Evolutionary conservation across 495 filamentous ascomycete species (phyloP).

Genomic region (Daldinia concentrica): DNA sequence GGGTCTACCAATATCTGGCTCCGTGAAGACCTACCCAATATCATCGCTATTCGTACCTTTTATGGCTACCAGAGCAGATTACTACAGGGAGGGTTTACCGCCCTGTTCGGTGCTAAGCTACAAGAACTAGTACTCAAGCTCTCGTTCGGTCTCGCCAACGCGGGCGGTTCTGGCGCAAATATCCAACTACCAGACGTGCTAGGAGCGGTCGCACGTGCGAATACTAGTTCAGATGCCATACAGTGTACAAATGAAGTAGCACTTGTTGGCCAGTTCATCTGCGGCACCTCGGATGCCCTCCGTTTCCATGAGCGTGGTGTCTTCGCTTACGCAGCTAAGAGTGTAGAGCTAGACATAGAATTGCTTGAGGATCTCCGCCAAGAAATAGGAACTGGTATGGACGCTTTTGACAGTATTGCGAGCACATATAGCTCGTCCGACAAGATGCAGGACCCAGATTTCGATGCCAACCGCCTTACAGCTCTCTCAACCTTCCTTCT

Average conservation of each 20-base stretch:
- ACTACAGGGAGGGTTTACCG: constrained; percentile 60
- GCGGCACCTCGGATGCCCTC: constrained; percentile 49
- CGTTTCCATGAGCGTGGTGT: constrained; percentile 59
- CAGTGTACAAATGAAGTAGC: constrained; percentile 57
- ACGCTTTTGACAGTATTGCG: constrained; percentile 58
- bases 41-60: constrained; percentile 59
- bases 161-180: constrained; percentile 43
- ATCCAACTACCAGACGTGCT: constrained; percentile 58
- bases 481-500: constrained; percentile 58
- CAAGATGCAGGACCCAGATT: constrained; percentile 29
- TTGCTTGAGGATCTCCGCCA: constrained; percentile 60
- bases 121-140: constrained; percentile 63
- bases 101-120: constrained; percentile 58
- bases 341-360: constrained; percentile 58
- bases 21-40: constrained; percentile 54
- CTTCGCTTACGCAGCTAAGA: constrained; percentile 57
- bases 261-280: constrained; percentile 58
- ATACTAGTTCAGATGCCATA: constrained; percentile 55
- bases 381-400: constrained; percentile 61
- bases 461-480: constrained; percentile 44
- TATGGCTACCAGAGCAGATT: constrained; percentile 62
- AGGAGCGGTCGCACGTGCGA: constrained; percentile 58
- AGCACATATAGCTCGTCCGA: constrained; percentile 38
- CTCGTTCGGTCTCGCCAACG: constrained; percentile 55
- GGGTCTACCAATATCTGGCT: constrained; percentile 53